Conservation (phyloP, 257 asterid genomes). For the Solanum piurae region DNA sequence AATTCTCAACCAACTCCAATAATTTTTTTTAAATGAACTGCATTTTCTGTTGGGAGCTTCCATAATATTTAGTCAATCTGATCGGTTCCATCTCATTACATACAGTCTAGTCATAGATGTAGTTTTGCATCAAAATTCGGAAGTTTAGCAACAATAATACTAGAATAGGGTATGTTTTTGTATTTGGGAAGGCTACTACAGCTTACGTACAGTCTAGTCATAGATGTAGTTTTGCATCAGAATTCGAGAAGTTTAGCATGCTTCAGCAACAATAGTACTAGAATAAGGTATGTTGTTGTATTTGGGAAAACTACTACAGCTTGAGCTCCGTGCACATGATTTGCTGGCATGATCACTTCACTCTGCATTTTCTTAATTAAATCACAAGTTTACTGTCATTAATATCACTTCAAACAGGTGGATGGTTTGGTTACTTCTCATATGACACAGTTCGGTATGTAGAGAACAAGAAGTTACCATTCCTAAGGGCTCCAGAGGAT, state of each 20-base stretch:
- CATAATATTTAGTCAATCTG: neutral
- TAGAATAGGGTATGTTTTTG: neutral
- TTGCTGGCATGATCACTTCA: neutral
- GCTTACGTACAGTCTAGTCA: neutral
- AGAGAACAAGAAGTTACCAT: constrained; percentile 61
- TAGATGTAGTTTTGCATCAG: too few relatives aligned
- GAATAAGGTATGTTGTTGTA: neutral
- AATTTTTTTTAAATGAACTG: neutral
- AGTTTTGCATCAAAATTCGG: too few relatives aligned
- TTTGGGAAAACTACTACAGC: neutral
- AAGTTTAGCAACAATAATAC: too few relatives aligned
- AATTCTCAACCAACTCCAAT: neutral
- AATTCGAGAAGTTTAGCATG: too few relatives aligned
- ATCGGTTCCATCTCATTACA: neutral
- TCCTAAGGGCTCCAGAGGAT: constrained; percentile 55
- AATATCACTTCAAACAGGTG: constrained; percentile 40
- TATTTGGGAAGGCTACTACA: neutral
- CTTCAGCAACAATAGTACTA: too few relatives aligned
- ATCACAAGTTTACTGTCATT: neutral
- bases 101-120: neutral
- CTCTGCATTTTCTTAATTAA: neutral
- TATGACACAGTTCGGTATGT: constrained; percentile 78
- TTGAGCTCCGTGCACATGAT: neutral
- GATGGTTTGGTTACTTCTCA: constrained; percentile 95
- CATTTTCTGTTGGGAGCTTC: neutral